Percentiles rank a stretch among this genome's conserved stretches.
These are phyloP conservation scores for Cyclotella distinguenda DNA, from an alignment of 108 stramenopile species.

Conservation along the genomic window DNA sequence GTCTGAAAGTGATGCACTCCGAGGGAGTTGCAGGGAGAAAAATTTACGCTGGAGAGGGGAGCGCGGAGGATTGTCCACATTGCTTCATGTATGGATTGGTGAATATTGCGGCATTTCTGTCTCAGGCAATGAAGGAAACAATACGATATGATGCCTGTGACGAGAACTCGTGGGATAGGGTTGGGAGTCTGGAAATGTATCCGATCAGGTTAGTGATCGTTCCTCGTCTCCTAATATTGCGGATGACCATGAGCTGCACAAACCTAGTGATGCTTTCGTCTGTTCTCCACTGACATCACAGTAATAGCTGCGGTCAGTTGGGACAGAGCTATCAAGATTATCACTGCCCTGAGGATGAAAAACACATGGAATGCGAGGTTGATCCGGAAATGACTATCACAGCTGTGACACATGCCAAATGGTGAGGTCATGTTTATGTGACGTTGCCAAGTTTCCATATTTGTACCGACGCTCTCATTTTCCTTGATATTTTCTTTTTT, in stretches of 20 bases:
- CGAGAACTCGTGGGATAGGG: slow-evolving; percentile 59
- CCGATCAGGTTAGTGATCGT: slow-evolving; percentile 18
- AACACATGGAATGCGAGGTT: slow-evolving; percentile 51
- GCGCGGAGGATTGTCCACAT: slow-evolving; percentile 19
- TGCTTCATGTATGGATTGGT: slow-evolving; percentile 50
- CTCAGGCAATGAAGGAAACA: slow-evolving; percentile 59
- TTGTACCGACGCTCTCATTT: too few species aligned
- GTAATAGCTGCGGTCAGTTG: slow-evolving; percentile 49
- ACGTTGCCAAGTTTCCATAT: too few species aligned
- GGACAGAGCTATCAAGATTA: slow-evolving; percentile 38
- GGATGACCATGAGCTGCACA: too few species aligned
- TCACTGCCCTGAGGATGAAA: slow-evolving; percentile 48
- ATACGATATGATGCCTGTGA: slow-evolving; percentile 61
- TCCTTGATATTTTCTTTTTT: neutral
- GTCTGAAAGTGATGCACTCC: slow-evolving; percentile 40
- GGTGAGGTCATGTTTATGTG: slow-evolving; percentile 20
- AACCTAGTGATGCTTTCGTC: neutral
- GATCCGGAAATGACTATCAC: slow-evolving; percentile 49
- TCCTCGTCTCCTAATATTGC: neutral
- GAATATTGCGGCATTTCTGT: slow-evolving; percentile 49
- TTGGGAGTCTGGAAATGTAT: slow-evolving; percentile 36
- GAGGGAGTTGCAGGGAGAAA: slow-evolving; percentile 47
- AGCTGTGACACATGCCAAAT: slow-evolving; percentile 55
- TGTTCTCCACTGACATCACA: neutral
- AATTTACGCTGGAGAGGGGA: slow-evolving; percentile 24